phyloP scores from a whole-genome alignment of 129 eudicot species.

The Helianthus annuus region DNA sequence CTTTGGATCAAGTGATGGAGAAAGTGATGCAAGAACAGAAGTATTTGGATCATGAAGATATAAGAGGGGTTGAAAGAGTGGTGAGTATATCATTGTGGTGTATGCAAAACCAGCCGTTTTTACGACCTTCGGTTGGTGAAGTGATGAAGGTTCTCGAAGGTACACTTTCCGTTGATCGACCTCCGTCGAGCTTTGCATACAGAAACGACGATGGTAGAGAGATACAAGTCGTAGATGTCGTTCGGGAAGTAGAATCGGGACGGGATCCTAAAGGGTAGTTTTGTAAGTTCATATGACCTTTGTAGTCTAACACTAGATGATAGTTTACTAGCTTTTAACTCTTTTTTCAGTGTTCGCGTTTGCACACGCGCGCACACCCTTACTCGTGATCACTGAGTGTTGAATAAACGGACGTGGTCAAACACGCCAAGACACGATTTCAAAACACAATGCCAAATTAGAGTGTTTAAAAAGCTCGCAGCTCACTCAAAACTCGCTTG shows the following conservation, averaged over 20 bases:
- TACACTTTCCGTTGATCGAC: slow-evolving; percentile 66
- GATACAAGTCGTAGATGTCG: slow-evolving; percentile 13
- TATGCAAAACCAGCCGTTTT: slow-evolving; percentile 66
- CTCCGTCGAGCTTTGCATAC: slow-evolving; percentile 47
- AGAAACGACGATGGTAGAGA: slow-evolving; percentile 25
- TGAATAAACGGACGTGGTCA: too few species aligned
- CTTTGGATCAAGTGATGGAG: slow-evolving; percentile 43
- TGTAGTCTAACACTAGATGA: slow-evolving; percentile 31
- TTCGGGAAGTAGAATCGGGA: slow-evolving; percentile 43
- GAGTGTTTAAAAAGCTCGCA: too few species aligned
- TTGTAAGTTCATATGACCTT: slow-evolving; percentile 12
- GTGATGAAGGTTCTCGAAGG: slow-evolving; percentile 83
- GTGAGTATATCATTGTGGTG: slow-evolving; percentile 75
- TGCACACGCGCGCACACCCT: too few species aligned
- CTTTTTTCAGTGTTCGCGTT: neutral
- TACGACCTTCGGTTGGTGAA: slow-evolving; percentile 79
- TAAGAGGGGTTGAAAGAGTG: slow-evolving; percentile 53
- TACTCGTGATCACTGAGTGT: too few species aligned
- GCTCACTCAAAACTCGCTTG: too few species aligned
- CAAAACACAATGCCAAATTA: neutral
- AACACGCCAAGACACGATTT: neutral
- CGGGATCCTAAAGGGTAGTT: slow-evolving; percentile 30
- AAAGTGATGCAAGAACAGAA: slow-evolving; percentile 34
- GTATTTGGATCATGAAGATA: slow-evolving; percentile 36
- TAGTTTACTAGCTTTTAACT: slow-evolving; percentile 30